Conservation (phyloP, 805 yeast species). For the Cyberlindnera saturnus region DNA sequence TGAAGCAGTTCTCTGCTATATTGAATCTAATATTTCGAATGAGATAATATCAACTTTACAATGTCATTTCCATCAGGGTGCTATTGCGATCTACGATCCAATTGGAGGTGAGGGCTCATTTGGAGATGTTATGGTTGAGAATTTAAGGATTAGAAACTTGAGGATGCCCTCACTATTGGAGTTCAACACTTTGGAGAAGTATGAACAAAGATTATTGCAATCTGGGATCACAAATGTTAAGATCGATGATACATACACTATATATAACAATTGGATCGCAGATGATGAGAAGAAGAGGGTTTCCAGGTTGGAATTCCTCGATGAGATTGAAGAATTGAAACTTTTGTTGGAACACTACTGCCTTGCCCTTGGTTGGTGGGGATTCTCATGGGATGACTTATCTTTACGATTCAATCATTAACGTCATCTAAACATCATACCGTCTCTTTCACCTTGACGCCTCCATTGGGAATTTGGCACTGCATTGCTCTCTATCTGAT, state of each 20-base stretch:
- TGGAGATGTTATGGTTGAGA: slow-evolving; percentile 49
- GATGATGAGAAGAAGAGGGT: slow-evolving; percentile 34
- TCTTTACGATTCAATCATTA: not conserved
- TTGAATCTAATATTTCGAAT: slow-evolving; percentile 36
- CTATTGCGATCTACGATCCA: slow-evolving; percentile 49
- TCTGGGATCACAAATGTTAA: slow-evolving; percentile 12
- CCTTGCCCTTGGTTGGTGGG: slow-evolving; percentile 26
- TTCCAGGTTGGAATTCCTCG: slow-evolving; percentile 44
- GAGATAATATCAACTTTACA: slow-evolving; percentile 31
- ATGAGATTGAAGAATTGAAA: slow-evolving; percentile 53
- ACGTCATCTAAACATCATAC: slow-evolving; percentile 54
- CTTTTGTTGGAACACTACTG: slow-evolving; percentile 50
- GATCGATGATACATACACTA: slow-evolving; percentile 28
- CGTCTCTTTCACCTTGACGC: slow-evolving; percentile 65
- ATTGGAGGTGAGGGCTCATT: slow-evolving; percentile 48
- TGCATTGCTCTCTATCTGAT: slow-evolving; percentile 58
- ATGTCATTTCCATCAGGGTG: slow-evolving; percentile 15
- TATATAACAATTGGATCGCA: slow-evolving; percentile 27
- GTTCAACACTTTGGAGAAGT: slow-evolving; percentile 31
- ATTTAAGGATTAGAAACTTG: slow-evolving; percentile 39
- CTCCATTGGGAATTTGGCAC: slow-evolving; percentile 64
- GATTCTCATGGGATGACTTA: slow-evolving; percentile 21
- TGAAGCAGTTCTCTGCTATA: slow-evolving; percentile 55
- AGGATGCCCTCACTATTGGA: slow-evolving; percentile 33
- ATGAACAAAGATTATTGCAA: slow-evolving; percentile 10